Conservation (phyloP, 2,329 filamentous ascomycete genomes). For the Diaporthe vexans region DNA sequence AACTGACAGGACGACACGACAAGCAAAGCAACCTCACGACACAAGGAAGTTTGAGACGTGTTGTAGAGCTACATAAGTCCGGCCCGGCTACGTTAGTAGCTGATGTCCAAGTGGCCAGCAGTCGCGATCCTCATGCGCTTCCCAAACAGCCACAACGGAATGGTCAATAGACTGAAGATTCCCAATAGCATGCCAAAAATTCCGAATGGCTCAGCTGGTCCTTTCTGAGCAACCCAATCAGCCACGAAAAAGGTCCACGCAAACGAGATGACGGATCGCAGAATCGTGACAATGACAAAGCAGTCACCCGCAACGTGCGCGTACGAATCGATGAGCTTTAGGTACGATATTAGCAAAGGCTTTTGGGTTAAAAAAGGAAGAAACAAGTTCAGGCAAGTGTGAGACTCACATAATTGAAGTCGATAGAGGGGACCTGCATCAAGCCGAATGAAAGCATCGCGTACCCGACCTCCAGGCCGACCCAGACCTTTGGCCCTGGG, state of each 20-base stretch:
- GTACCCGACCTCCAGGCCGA: conserved; percentile 52
- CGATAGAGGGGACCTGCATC: conserved; percentile 55
- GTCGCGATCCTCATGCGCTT: conserved; percentile 56
- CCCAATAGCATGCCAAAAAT: conserved; percentile 67
- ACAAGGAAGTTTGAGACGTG: neutral
- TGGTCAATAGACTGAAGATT: conserved; percentile 56
- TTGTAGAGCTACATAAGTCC: neutral
- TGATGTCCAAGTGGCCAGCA: conserved; percentile 31
- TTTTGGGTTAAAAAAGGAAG: too few species aligned
- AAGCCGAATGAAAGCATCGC: conserved; percentile 56
- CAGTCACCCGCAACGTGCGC: conserved; percentile 62
- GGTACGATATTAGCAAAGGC: neutral
- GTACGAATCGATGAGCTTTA: conserved; percentile 66
- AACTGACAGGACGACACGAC: neutral
- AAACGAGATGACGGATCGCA: conserved; percentile 64
- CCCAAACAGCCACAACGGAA: conserved; percentile 53
- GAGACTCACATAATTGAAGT: conserved; percentile 55
- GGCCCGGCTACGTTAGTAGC: neutral
- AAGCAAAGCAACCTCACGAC: neutral
- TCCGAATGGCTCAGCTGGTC: conserved; percentile 64
- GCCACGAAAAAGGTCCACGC: conserved; percentile 68
- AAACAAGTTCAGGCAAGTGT: neutral
- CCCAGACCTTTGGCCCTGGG: conserved; percentile 49
- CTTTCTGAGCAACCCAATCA: conserved; percentile 59
- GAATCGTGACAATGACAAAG: conserved; percentile 66